Evolutionary conservation across 2,329 filamentous ascomycete species (phyloP).

Genomic region (Acephala macrosclerotiorum): DNA sequence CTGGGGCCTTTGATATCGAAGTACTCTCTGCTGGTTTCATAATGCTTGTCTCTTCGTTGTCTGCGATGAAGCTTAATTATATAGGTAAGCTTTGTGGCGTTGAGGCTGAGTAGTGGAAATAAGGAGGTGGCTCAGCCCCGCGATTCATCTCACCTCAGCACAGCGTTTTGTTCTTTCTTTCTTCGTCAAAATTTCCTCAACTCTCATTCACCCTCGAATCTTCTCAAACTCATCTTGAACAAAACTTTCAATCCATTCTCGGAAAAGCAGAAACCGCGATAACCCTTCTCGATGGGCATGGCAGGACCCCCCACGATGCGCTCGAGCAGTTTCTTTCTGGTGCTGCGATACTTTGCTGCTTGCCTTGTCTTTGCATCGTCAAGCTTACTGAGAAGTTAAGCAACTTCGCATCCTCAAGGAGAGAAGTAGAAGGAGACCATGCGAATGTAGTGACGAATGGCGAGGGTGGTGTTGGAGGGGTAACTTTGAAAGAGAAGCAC

Average conservation of each 20-base stretch:
- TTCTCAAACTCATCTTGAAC: neutral
- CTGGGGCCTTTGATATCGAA: too few relatives aligned
- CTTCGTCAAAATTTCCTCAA: neutral
- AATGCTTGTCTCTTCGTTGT: too few relatives aligned
- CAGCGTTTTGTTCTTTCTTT: too few relatives aligned
- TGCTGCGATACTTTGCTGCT: slow-evolving; percentile 7
- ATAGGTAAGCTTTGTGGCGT: too few relatives aligned
- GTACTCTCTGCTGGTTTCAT: too few relatives aligned
- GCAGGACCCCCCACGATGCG: slow-evolving; percentile 8
- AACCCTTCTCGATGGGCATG: slow-evolving; percentile 13
- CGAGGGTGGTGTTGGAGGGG: neutral
- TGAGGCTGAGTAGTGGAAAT: neutral
- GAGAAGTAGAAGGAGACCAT: slow-evolving; percentile 7
- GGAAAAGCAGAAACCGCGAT: neutral
- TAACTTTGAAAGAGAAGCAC: too few relatives aligned
- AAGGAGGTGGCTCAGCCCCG: neutral
- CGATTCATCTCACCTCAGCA: too few relatives aligned
- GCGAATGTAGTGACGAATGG: slow-evolving; percentile 18
- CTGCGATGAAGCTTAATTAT: too few relatives aligned
- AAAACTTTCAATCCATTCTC: neutral
- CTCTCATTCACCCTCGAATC: neutral
- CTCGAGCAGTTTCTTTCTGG: slow-evolving; percentile 1
- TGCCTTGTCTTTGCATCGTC: slow-evolving; percentile 12
- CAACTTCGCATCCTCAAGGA: neutral
- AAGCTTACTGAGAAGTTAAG: neutral